A percentile compares a stretch with the other conserved stretches of the same genome.
These are phyloP conservation scores for Oryza officinalis DNA, from an alignment of 176 grass and related monocot genomes.

Conservation along the genomic window DNA sequence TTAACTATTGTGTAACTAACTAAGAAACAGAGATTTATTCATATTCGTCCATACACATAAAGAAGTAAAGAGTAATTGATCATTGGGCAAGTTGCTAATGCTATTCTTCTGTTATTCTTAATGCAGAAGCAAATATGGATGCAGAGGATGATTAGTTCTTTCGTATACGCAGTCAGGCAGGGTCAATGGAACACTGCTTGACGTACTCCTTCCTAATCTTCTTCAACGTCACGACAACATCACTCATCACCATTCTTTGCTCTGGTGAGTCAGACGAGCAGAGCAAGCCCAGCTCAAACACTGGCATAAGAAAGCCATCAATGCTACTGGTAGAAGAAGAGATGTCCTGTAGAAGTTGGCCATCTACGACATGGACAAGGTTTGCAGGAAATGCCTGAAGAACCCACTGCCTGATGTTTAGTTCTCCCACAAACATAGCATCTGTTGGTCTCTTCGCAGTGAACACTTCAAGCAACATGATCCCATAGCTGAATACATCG, in stretches of 20 bases:
- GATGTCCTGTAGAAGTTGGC: background rate
- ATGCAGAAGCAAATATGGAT: background rate
- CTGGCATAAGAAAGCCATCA: background rate
- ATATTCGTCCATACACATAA: no score
- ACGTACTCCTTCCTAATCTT: background rate
- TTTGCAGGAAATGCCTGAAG: background rate
- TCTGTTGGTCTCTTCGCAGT: no score
- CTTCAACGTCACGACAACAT: background rate
- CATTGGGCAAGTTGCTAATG: no score
- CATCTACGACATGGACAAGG: background rate
- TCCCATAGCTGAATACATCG: no score
- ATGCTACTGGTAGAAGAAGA: background rate
- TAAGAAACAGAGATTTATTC: no score
- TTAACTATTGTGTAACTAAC: no score
- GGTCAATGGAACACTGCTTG: background rate
- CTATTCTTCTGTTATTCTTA: no score
- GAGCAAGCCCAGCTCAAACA: background rate
- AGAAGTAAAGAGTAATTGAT: no score
- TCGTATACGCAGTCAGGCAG: background rate
- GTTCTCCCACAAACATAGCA: no score
- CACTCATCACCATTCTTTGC: background rate
- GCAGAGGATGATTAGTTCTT: background rate
- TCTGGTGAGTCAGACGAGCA: background rate
- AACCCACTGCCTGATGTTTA: no score
- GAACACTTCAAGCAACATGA: no score